A percentile compares a stretch with the other conserved stretches of the same genome.
These are phyloP conservation scores for Iodosphaeria phyllophila DNA, from an alignment of 2,329 filamentous ascomycete genomes.

Conservation along the genomic window DNA sequence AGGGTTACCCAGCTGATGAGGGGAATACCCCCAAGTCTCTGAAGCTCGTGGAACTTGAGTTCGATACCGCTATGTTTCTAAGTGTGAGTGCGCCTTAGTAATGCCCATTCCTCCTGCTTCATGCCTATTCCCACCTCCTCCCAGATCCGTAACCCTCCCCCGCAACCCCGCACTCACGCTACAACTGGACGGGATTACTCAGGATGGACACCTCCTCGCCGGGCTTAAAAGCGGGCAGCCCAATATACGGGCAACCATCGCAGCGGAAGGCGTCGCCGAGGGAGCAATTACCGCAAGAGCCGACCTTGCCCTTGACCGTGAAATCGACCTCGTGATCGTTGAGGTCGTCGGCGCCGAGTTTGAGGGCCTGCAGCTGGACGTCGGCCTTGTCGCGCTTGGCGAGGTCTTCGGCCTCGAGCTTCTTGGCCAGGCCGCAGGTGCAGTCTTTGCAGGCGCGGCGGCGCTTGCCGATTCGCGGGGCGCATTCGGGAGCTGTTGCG, in stretches of 20 bases:
- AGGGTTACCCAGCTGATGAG: no score
- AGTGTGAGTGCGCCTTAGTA: no score
- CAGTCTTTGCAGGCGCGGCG: constrained; percentile 95
- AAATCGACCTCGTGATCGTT: constrained; percentile 91
- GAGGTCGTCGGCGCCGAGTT: constrained; percentile 60
- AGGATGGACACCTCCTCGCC: constrained; percentile 83
- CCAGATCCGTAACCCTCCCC: no score
- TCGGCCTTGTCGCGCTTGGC: constrained; percentile 47
- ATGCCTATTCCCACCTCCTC: no score
- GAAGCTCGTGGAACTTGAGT: no score
- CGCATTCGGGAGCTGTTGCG: constrained; percentile 56
- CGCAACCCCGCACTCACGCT: constrained; percentile 16
- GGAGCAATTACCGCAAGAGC: constrained; percentile 85
- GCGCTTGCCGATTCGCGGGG: constrained; percentile 72
- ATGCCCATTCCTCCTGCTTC: no score
- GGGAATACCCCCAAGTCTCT: no score
- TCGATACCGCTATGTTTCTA: no score
- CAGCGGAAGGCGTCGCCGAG: constrained; percentile 79
- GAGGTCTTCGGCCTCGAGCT: constrained; percentile 69
- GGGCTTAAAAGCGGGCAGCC: constrained; percentile 80
- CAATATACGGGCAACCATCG: constrained; percentile 29
- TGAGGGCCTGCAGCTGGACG: constrained; percentile 40
- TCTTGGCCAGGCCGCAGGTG: constrained; percentile 78
- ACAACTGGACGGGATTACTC: constrained; percentile 75
- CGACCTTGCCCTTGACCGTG: constrained; percentile 91